Base-by-base conservation (phyloP, 306 rosid species). In the Amphicarpaea edgeworthii region DNA sequence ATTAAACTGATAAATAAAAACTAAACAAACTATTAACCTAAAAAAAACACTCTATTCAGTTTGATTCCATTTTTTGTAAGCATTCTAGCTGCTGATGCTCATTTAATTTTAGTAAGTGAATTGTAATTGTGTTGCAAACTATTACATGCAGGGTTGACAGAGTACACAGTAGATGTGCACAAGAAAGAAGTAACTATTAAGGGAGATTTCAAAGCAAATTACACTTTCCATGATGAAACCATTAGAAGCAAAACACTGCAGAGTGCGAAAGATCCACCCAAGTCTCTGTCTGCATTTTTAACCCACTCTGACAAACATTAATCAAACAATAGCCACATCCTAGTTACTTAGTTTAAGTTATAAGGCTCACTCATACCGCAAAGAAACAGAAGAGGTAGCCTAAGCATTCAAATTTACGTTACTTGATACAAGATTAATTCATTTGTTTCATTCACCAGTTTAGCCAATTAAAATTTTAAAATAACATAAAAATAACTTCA, bases 181-280 rank as follows among this genome's bases (percentile, higher is more conserved):
- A 82, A 76, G 69, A 38, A 77, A 37, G 82, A 82, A 82, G 85
- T 82, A 58, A 72, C 71, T 9, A 3, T 82, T 16, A 82, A 82
- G 79, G 85, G 85, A 41, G 72, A 72, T 66, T 82, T 82, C 82
- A 47, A 21, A 21, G 46, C 75, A 54, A 55, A 23, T 5, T 45
- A 41, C 75, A 46, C 70, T n/a, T 46, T 71, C 3, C 42, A 38
- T 40, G 1, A 24, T 17, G 61, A 80, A 75, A 38, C 8, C 54
- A n/a, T 40, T 43, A 53, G 67, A 59, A 81, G 61, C 28, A 42
- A 41, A 10, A 23, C 55, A 58, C 12, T 54, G 57, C 51, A 70
- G 75, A 76, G 57, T 45, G 21, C 64, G 21, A 70, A n/a, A 14
- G 3, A 23, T 70, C 59, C 12, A 65, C 32, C 71, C 51, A 72